phyloP scores from a whole-genome alignment of 2,329 filamentous ascomycete species.

The Talaromyces verruculosus region DNA sequence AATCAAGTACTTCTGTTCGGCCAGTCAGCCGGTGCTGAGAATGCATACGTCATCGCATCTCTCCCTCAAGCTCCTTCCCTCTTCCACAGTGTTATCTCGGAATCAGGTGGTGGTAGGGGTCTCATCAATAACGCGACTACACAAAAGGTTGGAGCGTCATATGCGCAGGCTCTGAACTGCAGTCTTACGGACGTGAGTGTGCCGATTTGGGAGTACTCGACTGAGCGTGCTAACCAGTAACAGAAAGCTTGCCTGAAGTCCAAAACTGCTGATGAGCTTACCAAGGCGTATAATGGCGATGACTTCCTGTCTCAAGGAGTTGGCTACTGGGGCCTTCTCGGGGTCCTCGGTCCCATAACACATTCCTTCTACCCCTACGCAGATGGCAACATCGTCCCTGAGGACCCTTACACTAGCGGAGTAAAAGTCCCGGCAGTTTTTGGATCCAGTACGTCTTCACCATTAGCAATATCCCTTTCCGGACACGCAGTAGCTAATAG shows the following conservation, averaged over 20 bases:
- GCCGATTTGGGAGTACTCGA: not conserved
- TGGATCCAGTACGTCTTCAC: conserved; percentile 26
- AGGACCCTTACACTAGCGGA: conserved; percentile 24
- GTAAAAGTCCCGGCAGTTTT: conserved; percentile 26
- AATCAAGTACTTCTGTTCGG: conserved; percentile 23
- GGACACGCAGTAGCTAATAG: not conserved
- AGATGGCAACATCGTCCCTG: conserved; percentile 25
- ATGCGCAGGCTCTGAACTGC: conserved; percentile 14
- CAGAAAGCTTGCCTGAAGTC: conserved; percentile 28
- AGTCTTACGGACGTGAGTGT: conserved; percentile 13
- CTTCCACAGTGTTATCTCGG: conserved; percentile 25
- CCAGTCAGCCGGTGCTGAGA: conserved; percentile 23
- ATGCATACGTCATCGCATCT: conserved; percentile 19
- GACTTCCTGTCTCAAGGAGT: conserved; percentile 4
- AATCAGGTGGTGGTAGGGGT: conserved; percentile 24
- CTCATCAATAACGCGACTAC: conserved; percentile 17
- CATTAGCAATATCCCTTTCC: not conserved
- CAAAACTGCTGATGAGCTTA: conserved; percentile 20
- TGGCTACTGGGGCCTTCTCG: conserved; percentile 6
- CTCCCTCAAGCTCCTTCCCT: conserved; percentile 22
- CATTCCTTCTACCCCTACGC: conserved; percentile 24
- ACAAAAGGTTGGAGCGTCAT: conserved; percentile 20
- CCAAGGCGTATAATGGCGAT: conserved; percentile 20
- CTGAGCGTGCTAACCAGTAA: conserved; percentile 14
- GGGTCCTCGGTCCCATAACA: conserved; percentile 10